A percentile compares a stretch with the other conserved stretches of the same genome.
Conservation (phyloP, 169 alveolate genomes). For the Cryptosporidium bovis region DNA sequence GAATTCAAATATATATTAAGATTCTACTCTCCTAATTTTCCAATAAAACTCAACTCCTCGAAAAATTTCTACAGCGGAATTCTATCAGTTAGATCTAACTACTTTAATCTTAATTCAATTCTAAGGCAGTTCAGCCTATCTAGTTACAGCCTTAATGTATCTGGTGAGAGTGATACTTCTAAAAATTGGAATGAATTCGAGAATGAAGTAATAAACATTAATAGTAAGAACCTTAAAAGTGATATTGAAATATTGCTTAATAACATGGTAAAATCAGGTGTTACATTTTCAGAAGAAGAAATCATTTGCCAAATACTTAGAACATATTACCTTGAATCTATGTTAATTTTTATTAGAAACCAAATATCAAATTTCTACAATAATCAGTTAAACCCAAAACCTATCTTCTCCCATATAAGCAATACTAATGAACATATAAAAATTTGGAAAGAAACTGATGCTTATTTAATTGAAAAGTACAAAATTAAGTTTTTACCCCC, state of each 20-base stretch:
- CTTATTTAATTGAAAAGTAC: slow-evolving; percentile 11
- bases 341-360: slow-evolving; percentile 6
- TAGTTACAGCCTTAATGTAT: background rate
- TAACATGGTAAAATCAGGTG: slow-evolving; percentile 10
- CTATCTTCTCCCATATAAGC: background rate
- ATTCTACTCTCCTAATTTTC: slow-evolving; percentile 64
- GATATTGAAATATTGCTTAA: slow-evolving; percentile 14
- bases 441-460: slow-evolving; percentile 31
- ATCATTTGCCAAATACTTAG: slow-evolving; percentile 19
- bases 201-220: background rate
- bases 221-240: slow-evolving; percentile 19
- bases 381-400: slow-evolving; percentile 50
- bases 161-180: background rate
- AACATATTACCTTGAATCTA: slow-evolving; percentile 48
- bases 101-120: slow-evolving; percentile 21
- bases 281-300: slow-evolving; percentile 41
- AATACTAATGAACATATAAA: slow-evolving; percentile 17
- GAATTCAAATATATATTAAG: slow-evolving; percentile 44
- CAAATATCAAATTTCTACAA: slow-evolving; percentile 29
- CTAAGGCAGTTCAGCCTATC: background rate
- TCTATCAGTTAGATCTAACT: background rate
- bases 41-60: slow-evolving; percentile 35
- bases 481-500: slow-evolving; percentile 21
- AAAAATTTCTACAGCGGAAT: slow-evolving; percentile 30
- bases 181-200: background rate